Conservation (phyloP, 805 yeast genomes). For the Suhomyces sp. region DNA sequence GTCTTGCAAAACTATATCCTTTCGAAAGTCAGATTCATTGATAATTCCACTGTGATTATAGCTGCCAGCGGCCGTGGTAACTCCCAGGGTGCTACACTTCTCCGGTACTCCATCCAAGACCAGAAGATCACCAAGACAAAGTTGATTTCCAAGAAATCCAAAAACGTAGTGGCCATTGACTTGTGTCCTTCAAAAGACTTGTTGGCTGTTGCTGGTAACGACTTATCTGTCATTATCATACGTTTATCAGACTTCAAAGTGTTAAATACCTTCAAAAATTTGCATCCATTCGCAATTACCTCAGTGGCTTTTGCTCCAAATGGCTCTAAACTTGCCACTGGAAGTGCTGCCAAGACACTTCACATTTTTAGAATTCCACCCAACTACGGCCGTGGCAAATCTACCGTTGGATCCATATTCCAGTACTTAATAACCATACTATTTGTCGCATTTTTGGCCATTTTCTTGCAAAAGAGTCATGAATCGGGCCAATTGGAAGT, state of each 20-base stretch:
- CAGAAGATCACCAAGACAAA: slow-evolving; percentile 42
- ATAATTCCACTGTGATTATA: slow-evolving; percentile 29
- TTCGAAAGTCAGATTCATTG: slow-evolving; percentile 43
- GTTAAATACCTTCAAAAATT: slow-evolving; percentile 50
- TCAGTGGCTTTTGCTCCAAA: slow-evolving; percentile 65
- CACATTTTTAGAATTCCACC: slow-evolving; percentile 60
- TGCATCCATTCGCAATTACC: slow-evolving; percentile 79
- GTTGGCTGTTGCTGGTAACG: slow-evolving; percentile 60
- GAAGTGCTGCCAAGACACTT: slow-evolving; percentile 74
- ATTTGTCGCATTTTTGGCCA: slow-evolving; percentile 28
- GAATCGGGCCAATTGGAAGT: slow-evolving; percentile 34
- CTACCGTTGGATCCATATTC: slow-evolving; percentile 34
- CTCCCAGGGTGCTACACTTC: slow-evolving; percentile 39
- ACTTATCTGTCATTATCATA: slow-evolving; percentile 61
- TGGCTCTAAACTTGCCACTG: slow-evolving; percentile 65
- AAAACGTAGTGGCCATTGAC: slow-evolving; percentile 53
- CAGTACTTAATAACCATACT: slow-evolving; percentile 33
- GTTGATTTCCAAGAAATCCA: slow-evolving; percentile 45
- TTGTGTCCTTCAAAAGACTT: slow-evolving; percentile 41
- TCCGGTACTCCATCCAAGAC: slow-evolving; percentile 42
- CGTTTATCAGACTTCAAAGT: slow-evolving; percentile 50
- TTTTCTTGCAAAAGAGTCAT: slow-evolving; percentile 32
- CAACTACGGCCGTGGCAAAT: slow-evolving; percentile 40
- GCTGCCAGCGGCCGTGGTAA: slow-evolving; percentile 26
- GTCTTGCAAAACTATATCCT: slow-evolving; percentile 28